A percentile compares a stretch with the other conserved stretches of the same genome.
phyloP scores from a whole-genome alignment of 208 protist species.

The Spongospora subterranea region DNA sequence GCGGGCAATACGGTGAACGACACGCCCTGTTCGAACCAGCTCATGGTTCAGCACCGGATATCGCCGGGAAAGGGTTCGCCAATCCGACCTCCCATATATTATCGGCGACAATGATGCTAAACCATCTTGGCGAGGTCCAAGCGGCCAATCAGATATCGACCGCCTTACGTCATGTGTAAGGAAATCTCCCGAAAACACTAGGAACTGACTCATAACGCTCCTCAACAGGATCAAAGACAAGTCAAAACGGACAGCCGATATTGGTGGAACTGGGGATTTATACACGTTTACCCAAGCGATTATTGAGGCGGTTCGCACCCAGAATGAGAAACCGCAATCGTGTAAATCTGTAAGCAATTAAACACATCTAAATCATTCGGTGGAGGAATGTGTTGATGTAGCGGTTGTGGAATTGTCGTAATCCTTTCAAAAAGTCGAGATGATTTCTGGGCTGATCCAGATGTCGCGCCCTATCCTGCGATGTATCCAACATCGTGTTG shows the following conservation, averaged over 20 bases:
- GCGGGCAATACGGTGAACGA: constrained; percentile 27
- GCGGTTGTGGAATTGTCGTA: too few relatives aligned
- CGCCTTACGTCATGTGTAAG: background rate
- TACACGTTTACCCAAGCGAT: background rate
- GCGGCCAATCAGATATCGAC: background rate
- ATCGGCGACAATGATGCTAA: constrained; percentile 37
- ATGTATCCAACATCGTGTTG: too few relatives aligned
- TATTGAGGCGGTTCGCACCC: too few relatives aligned
- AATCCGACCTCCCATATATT: constrained; percentile 23
- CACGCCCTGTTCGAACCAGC: constrained; percentile 61
- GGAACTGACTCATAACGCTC: background rate
- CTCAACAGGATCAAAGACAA: background rate
- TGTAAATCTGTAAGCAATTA: too few relatives aligned
- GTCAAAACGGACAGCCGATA: background rate
- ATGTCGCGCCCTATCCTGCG: too few relatives aligned
- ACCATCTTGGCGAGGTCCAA: constrained; percentile 21
- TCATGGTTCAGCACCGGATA: constrained; percentile 64
- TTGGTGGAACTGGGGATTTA: background rate
- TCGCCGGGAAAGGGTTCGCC: constrained; percentile 51
- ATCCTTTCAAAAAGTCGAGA: too few relatives aligned
- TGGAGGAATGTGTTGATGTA: too few relatives aligned
- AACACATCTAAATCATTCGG: too few relatives aligned
- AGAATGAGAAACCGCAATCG: too few relatives aligned
- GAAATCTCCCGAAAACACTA: background rate
- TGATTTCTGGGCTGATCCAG: too few relatives aligned